Conservation (phyloP, 2,329 filamentous ascomycete genomes). For the Monosporascus sp. region DNA sequence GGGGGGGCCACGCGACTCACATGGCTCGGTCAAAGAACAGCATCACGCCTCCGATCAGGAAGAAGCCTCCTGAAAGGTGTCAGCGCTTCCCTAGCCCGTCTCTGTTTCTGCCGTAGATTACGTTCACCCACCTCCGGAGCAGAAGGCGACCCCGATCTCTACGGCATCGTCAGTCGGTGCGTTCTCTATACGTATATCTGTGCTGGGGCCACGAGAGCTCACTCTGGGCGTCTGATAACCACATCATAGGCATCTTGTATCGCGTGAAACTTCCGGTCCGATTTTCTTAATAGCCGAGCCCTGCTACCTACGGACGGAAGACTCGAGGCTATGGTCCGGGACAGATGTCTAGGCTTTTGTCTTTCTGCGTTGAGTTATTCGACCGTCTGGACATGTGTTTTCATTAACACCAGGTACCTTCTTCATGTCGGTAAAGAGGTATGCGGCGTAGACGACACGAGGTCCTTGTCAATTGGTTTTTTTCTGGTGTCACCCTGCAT, state of each 20-base stretch:
- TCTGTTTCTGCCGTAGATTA: conserved; percentile 14
- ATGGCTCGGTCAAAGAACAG: conserved; percentile 98
- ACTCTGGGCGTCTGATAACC: conserved; percentile 96
- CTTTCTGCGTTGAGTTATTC: no score
- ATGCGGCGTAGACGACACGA: not conserved
- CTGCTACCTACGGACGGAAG: no score
- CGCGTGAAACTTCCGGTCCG: not conserved
- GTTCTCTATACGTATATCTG: conserved; percentile 9
- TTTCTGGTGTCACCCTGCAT: not conserved
- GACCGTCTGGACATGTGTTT: not conserved
- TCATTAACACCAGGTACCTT: not conserved
- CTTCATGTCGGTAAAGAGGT: no score
- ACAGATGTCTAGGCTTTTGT: no score
- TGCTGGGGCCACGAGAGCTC: conserved; percentile 32
- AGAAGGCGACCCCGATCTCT: conserved; percentile 98
- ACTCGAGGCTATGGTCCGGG: no score
- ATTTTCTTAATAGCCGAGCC: no score
- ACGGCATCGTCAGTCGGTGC: conserved; percentile 27
- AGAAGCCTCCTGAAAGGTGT: conserved; percentile 69
- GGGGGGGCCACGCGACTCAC: conserved; percentile 43
- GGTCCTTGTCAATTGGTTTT: not conserved
- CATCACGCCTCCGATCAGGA: conserved; percentile 88
- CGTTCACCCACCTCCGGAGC: conserved; percentile 77
- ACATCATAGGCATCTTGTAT: conserved; percentile 76
- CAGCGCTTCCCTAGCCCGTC: conserved; percentile 2